These are phyloP conservation scores for Xerocomellus dryophilus DNA, from an alignment of 768 basidiomycete genomes.

Conservation along the genomic window DNA sequence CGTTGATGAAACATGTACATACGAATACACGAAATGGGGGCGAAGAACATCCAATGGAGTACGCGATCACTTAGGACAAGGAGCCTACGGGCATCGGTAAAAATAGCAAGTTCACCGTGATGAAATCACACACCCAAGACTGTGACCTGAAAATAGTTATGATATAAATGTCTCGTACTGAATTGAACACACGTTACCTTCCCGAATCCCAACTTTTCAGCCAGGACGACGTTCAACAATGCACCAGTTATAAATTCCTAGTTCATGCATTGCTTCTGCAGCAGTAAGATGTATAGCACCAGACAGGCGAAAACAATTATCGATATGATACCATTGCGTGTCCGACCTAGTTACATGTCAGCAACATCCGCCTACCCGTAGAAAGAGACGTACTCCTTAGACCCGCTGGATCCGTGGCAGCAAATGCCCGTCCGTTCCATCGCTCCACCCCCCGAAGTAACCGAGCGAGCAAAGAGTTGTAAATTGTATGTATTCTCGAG, in stretches of 20 bases:
- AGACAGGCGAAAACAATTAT: constrained; percentile 52
- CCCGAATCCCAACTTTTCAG: constrained; percentile 32
- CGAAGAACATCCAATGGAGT: constrained; percentile 49
- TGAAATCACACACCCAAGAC: constrained; percentile 30
- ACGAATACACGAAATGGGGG: constrained; percentile 66
- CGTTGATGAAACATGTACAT: constrained; percentile 44
- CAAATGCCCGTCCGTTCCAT: constrained; percentile 70
- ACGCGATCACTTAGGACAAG: constrained; percentile 50
- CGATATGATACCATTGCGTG: constrained; percentile 52
- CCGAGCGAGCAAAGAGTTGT: constrained; percentile 51
- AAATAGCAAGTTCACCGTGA: not conserved
- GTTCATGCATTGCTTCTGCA: constrained; percentile 15
- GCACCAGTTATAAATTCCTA: constrained; percentile 47
- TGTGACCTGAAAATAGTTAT: constrained; percentile 33
- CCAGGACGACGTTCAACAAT: constrained; percentile 44
- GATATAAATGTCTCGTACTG: not conserved
- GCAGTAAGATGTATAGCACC: constrained; percentile 25
- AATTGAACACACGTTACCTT: constrained; percentile 27
- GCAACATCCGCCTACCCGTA: not conserved
- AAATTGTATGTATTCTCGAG: constrained; percentile 44
- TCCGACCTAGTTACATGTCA: constrained; percentile 36
- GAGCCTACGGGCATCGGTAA: constrained; percentile 41
- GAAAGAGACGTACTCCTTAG: constrained; percentile 38
- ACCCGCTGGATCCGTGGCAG: constrained; percentile 66
- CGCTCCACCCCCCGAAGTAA: constrained; percentile 75